Evolutionary conservation across 2,329 filamentous ascomycete genomes (phyloP).

Genomic region (Talaromyces sp.): DNA sequence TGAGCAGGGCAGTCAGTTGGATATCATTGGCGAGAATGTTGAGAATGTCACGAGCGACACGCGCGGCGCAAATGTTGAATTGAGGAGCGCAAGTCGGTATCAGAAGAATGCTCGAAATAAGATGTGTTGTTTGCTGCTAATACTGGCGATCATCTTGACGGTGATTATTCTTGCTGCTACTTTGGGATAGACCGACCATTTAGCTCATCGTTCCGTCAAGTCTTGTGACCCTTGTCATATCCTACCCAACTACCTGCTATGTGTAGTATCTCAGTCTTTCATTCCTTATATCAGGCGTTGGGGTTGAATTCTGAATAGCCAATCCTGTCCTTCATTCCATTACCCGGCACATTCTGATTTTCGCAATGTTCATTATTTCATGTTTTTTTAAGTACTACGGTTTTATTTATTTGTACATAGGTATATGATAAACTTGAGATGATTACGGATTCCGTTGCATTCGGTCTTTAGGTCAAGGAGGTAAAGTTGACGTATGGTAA

Average conservation of each 20-base stretch:
- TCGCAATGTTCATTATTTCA: not conserved
- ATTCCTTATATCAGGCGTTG: conserved; percentile 7
- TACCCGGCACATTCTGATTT: conserved; percentile 1
- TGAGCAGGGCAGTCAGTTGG: conserved; percentile 86
- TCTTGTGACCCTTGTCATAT: not conserved
- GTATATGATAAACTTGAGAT: not conserved
- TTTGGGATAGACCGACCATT: conserved; percentile 55
- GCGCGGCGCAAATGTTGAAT: conserved; percentile 77
- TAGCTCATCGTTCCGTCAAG: not conserved
- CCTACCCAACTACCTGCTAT: not conserved
- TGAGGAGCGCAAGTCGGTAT: conserved; percentile 80
- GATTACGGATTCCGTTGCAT: not conserved
- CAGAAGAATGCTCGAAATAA: conserved; percentile 95
- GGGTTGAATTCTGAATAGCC: not conserved
- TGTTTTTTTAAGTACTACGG: not conserved
- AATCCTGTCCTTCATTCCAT: conserved; percentile 1
- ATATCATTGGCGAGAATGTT: conserved; percentile 85
- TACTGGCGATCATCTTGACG: conserved; percentile 81
- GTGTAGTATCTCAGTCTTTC: not conserved
- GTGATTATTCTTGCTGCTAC: conserved; percentile 86
- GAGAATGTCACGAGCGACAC: conserved; percentile 78
- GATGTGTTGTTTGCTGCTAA: conserved; percentile 85
- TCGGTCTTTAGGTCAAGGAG: too few relatives aligned
- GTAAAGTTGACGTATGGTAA: not conserved
- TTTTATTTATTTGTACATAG: not conserved